Evolutionary conservation across 352 stramenopile species (phyloP).

Genomic region (Pythium sukuiense): DNA sequence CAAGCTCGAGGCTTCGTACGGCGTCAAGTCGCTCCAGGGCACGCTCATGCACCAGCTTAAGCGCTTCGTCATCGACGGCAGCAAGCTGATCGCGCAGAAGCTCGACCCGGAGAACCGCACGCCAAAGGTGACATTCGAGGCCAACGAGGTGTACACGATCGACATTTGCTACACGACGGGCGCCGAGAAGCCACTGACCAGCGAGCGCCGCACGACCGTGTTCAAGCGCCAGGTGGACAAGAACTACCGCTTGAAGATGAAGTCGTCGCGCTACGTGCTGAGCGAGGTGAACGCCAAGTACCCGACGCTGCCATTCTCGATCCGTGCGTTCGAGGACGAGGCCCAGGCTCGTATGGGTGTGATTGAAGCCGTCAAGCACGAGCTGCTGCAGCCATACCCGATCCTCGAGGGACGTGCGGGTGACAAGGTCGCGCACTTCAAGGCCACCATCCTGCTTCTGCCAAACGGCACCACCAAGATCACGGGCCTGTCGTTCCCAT

Average conservation of each 20-base stretch:
- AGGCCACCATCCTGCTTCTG: conserved; percentile 98
- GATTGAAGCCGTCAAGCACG: conserved; percentile 97
- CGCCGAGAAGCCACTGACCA: conserved; percentile 93
- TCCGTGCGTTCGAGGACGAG: conserved; percentile 96
- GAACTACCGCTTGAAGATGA: conserved; percentile 96
- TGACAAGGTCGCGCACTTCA: conserved; percentile 98
- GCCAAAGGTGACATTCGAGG: conserved; percentile 93
- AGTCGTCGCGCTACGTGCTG: conserved; percentile 94
- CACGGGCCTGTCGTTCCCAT: conserved; percentile 92
- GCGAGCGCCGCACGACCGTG: conserved; percentile 94
- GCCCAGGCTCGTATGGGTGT: conserved; percentile 97
- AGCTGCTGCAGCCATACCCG: conserved; percentile 97
- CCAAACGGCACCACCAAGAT: conserved; percentile 95
- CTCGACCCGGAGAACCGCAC: conserved; percentile 89
- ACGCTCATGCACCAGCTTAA: conserved; percentile 99
- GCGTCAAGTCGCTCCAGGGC: conserved; percentile 96
- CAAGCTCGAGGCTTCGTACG: conserved; percentile 95
- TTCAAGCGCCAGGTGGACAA: conserved; percentile 99
- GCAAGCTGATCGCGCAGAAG: conserved; percentile 95
- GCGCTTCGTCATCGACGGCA: conserved; percentile 97
- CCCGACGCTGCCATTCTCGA: conserved; percentile 98
- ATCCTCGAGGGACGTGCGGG: conserved; percentile 95
- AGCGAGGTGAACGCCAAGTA: conserved; percentile 98
- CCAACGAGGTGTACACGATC: conserved; percentile 98
- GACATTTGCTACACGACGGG: conserved; percentile 99